Evolutionary conservation across 768 basidiomycete species (phyloP), one percentile per base, ranked within the genome.

Genomic region (Crassisporium funariophilum): DNA sequence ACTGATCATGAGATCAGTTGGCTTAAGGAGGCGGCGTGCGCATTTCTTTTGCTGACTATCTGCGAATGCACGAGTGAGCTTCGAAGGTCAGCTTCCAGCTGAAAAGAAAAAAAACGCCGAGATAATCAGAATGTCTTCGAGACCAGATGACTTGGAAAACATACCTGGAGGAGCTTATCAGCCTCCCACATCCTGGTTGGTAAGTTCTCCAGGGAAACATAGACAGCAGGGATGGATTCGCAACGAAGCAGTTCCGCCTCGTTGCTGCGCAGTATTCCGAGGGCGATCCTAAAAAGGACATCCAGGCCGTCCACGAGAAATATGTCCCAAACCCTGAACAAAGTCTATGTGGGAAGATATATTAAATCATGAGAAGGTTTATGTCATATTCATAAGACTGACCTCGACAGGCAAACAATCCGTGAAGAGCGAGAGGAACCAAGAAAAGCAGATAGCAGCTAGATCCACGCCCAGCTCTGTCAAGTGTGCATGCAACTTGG

Each of bases 401-500:
- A 93, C 93, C 81, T 95, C 94, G 20, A 98, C 90, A 9, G 95
- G 95, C 6, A 98, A 71, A 61, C 95, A 95, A 56, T 97, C 94
- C 0, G 95, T 97, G 60, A 98, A 98, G 16, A 99, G 73, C 3
- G 92, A 94, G 19, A 99, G 71, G 68, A 98, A 97, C 97, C 97
- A 99, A 10, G 94, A 95, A 73, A 99, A 99, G 50, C 93, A 97
- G 50, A 98, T 92, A 0, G 95, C 94, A 2, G 86, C 84, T 2
- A 99, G 77, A 61, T 99, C 95, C 10, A 98, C 84, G 4, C 88
- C 91, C 1, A 95, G 80, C 10, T 85, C 78, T 2, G 75, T 77
- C 27, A 98, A 73, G 57, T 98, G 93, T 0, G 71, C 62, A 44
- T 86, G 80, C 1, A 98, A 70, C 64, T 83, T 86, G 0, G 93